phyloP scores from a whole-genome alignment of 148 eudicot genomes.

The Diospyros lotus region DNA sequence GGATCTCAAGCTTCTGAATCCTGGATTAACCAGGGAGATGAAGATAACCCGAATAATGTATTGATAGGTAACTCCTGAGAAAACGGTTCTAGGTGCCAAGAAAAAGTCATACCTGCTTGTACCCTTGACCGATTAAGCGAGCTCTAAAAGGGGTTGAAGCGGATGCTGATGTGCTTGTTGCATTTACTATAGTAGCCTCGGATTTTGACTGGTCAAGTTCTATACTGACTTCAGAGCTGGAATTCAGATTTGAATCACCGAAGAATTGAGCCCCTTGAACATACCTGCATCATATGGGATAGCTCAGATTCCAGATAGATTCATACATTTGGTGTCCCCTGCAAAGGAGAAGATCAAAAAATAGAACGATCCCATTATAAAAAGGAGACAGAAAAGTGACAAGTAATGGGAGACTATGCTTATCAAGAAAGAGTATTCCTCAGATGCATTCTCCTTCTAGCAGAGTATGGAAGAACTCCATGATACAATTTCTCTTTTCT shows the following conservation, averaged over 20 bases:
- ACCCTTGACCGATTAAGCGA: slow-evolving; percentile 88
- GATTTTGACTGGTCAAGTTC: slow-evolving; percentile 30
- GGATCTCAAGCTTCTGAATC: neutral
- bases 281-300: slow-evolving; percentile 35
- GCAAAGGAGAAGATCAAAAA: neutral
- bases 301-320: neutral
- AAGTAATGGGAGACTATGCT: too few species aligned
- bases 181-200: slow-evolving; percentile 29
- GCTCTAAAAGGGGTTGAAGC: slow-evolving; percentile 52
- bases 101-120: slow-evolving; percentile 62
- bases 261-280: slow-evolving; percentile 65
- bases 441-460: too few species aligned
- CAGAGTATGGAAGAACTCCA: too few species aligned
- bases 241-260: slow-evolving; percentile 28
- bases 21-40: neutral
- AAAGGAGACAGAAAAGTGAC: too few species aligned
- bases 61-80: neutral
- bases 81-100: neutral
- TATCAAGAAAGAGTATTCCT: too few species aligned
- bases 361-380: too few species aligned
- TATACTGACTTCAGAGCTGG: slow-evolving; percentile 14
- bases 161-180: slow-evolving; percentile 25
- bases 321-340: neutral
- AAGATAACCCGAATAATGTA: neutral
- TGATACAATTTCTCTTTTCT: too few species aligned